Percentiles rank a stretch among this genome's conserved stretches.
Evolutionary conservation across 306 rosid species (phyloP).

Genomic region (Gynostemma pentaphyllum): DNA sequence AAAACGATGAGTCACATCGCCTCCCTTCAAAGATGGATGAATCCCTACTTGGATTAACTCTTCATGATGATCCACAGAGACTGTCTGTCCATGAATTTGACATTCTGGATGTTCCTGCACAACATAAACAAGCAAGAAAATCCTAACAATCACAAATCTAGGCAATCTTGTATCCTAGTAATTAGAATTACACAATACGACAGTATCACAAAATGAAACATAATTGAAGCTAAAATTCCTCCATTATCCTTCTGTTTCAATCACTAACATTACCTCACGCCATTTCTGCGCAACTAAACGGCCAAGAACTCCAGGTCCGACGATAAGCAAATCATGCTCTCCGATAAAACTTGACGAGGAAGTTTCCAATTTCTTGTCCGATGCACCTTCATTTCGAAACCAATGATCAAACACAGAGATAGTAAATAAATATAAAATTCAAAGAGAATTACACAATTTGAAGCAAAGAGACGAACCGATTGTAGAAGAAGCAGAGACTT

Average conservation of each 20-base stretch:
- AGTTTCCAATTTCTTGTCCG: conserved; percentile 24
- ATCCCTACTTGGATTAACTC: conserved; percentile 63
- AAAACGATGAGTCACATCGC: conserved; percentile 27
- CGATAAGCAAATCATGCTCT: conserved; percentile 53
- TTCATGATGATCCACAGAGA: conserved; percentile 65
- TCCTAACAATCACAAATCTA: background rate
- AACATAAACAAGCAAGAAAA: conserved; percentile 3
- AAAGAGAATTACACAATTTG: background rate
- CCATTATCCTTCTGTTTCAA: background rate
- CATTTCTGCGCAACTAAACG: conserved; percentile 78
- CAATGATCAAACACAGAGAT: background rate
- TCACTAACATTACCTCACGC: conserved; percentile 44
- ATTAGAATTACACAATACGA: background rate
- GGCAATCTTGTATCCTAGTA: background rate
- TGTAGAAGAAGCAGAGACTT: conserved; percentile 26
- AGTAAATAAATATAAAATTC: no score
- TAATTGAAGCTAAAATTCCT: background rate
- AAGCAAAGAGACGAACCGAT: conserved; percentile 13
- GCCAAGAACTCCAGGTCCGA: conserved; percentile 94
- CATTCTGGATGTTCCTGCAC: conserved; percentile 61
- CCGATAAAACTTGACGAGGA: conserved; percentile 36
- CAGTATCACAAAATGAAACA: background rate
- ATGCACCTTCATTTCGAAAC: conserved; percentile 26
- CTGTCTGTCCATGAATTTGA: conserved; percentile 73
- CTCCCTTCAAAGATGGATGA: conserved; percentile 62